Evolutionary conservation across 805 yeast genomes (phyloP).

Genomic region (Saturnispora serradocipensis): DNA sequence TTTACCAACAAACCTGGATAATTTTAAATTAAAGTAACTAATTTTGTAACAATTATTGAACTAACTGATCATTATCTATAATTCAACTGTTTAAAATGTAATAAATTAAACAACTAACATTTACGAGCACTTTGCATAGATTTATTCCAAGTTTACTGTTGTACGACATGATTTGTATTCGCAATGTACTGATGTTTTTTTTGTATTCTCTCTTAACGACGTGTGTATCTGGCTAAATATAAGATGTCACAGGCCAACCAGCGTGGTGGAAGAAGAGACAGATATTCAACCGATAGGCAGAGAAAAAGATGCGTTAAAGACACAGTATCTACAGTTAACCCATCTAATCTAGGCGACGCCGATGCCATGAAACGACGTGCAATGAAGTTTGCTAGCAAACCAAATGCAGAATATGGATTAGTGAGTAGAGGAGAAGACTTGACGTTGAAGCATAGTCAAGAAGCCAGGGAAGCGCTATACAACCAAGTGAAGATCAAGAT

Average conservation of each 20-base stretch:
- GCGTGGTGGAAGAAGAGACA: background rate
- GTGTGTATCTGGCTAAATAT: background rate
- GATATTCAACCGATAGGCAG: background rate
- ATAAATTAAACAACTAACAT: too few relatives aligned
- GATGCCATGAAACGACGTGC: conserved; percentile 22
- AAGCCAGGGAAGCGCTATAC: conserved; percentile 35
- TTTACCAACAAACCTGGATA: too few relatives aligned
- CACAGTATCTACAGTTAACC: background rate
- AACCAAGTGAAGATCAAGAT: conserved; percentile 27
- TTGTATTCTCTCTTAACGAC: background rate
- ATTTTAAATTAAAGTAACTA: too few relatives aligned
- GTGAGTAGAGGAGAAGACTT: conserved; percentile 53
- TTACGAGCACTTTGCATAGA: background rate
- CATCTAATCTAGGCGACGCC: background rate
- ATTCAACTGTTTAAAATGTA: too few relatives aligned
- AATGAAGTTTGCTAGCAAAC: conserved; percentile 25
- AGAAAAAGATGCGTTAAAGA: background rate
- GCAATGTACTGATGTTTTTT: background rate
- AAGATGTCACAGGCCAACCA: background rate
- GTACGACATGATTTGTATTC: background rate
- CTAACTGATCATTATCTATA: too few relatives aligned
- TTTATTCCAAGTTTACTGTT: background rate
- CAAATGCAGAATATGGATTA: conserved; percentile 36
- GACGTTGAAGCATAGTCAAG: conserved; percentile 36
- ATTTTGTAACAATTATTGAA: too few relatives aligned